phyloP scores from a whole-genome alignment of 306 rosid species.

The Dryas octopetala region DNA sequence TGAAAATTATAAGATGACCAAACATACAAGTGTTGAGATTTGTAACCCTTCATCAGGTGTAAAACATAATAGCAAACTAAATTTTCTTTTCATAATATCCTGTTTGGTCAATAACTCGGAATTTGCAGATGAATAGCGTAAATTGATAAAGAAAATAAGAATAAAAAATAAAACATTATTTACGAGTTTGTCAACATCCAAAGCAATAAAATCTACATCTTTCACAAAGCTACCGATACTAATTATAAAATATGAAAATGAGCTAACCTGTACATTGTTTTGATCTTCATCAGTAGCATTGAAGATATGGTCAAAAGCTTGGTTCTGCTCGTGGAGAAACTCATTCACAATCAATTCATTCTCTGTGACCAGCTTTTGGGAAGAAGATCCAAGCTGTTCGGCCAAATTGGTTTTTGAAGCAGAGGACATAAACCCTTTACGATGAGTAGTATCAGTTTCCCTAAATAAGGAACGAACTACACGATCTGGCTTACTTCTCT shows the following conservation, averaged over 20 bases:
- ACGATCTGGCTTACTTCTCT: conserved; percentile 41
- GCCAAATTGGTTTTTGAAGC: conserved; percentile 35
- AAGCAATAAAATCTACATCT: background rate
- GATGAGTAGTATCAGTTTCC: conserved; percentile 39
- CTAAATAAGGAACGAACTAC: conserved; percentile 81
- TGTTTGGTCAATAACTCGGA: background rate
- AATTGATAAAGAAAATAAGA: background rate
- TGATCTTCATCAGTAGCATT: conserved; percentile 46
- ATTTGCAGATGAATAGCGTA: background rate
- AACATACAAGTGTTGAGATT: background rate
- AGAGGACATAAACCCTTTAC: conserved; percentile 32
- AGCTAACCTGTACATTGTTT: conserved; percentile 59
- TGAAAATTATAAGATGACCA: conserved; percentile 30
- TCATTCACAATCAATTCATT: conserved; percentile 85
- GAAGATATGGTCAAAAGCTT: conserved; percentile 40
- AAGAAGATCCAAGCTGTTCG: conserved; percentile 37
- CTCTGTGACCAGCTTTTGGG: conserved; percentile 48
- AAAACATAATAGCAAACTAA: background rate
- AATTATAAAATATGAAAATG: conserved; percentile 7
- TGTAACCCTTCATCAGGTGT: conserved; percentile 6
- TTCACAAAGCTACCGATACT: background rate
- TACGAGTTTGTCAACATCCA: background rate
- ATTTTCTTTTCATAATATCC: background rate
- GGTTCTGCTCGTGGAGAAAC: conserved; percentile 63
- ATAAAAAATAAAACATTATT: background rate